phyloP scores from a whole-genome alignment of 2,329 filamentous ascomycete species.

The Ophiocordyceps camponoti-floridani region DNA sequence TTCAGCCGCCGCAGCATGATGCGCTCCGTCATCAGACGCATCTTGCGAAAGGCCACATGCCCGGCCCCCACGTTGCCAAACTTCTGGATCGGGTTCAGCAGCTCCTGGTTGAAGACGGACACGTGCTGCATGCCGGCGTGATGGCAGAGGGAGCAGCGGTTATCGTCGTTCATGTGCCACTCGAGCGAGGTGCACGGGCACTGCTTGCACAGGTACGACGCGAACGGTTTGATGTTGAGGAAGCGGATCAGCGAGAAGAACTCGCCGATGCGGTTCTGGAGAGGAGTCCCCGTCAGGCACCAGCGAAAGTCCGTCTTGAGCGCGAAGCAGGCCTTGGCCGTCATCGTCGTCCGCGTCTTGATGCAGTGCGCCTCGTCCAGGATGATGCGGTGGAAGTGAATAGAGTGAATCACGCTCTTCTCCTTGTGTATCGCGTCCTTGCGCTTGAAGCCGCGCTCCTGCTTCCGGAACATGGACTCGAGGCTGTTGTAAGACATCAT shows the following conservation, averaged over 20 bases:
- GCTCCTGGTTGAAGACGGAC: conserved; percentile 76
- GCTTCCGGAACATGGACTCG: conserved; percentile 82
- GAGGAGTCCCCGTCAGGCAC: conserved; percentile 86
- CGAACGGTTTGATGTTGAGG: conserved; percentile 72
- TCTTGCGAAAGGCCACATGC: conserved; percentile 55
- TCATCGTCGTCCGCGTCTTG: conserved; percentile 76
- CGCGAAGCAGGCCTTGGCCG: conserved; percentile 88
- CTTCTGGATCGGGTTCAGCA: conserved; percentile 65
- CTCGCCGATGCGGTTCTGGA: conserved; percentile 94
- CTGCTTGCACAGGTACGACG: conserved; percentile 82
- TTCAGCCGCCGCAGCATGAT: conserved; percentile 96
- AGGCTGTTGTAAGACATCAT: conserved; percentile 93
- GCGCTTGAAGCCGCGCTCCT: conserved; percentile 76
- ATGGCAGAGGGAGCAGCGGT: conserved; percentile 49
- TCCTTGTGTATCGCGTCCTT: conserved; percentile 69
- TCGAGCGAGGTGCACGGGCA: conserved; percentile 69
- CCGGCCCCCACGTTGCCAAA: conserved; percentile 45
- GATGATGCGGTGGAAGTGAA: conserved; percentile 79
- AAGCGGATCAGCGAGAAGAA: conserved; percentile 92
- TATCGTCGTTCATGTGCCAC: conserved; percentile 60
- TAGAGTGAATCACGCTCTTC: conserved; percentile 61
- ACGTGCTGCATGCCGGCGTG: conserved; percentile 25
- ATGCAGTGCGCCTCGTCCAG: conserved; percentile 94
- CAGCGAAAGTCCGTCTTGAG: conserved; percentile 79
- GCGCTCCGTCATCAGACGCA: conserved; percentile 74